Percentiles rank a stretch among this genome's conserved stretches.
Evolutionary conservation across 176 grass and related monocot genomes (phyloP).

Genomic region (bread wheat (Triticum aestivum)): IWGSC_CS_RefSeq_v2.1 NC_057796.1:404455553-404456052

Average conservation of each 20-base stretch:
- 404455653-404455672: slow-evolving; percentile 70
- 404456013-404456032: neutral
- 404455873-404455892: slow-evolving; percentile 86
- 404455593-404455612: slow-evolving; percentile 62
- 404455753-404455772: neutral
- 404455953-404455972: neutral
- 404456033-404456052: neutral
- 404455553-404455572: neutral
- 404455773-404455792: neutral
- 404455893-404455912: slow-evolving; percentile 78
- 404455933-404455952: neutral
- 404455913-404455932: slow-evolving; percentile 21
- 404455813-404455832: slow-evolving; percentile 97
- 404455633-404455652: slow-evolving; percentile 59
- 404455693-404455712: slow-evolving; percentile 34
- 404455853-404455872: slow-evolving; percentile 89
- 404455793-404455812: slow-evolving; percentile 56
- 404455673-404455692: slow-evolving; percentile 65
- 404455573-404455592: slow-evolving; percentile 76
- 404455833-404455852: slow-evolving; percentile 89
- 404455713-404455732: slow-evolving; percentile 33
- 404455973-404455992: neutral
- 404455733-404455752: slow-evolving; percentile 10
- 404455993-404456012: neutral
- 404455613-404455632: slow-evolving; percentile 57